A percentile compares a stretch with the other conserved stretches of the same genome.
Evolutionary conservation across 495 filamentous ascomycete genomes (phyloP).

Genomic region (Immersiella caudata): DNA sequence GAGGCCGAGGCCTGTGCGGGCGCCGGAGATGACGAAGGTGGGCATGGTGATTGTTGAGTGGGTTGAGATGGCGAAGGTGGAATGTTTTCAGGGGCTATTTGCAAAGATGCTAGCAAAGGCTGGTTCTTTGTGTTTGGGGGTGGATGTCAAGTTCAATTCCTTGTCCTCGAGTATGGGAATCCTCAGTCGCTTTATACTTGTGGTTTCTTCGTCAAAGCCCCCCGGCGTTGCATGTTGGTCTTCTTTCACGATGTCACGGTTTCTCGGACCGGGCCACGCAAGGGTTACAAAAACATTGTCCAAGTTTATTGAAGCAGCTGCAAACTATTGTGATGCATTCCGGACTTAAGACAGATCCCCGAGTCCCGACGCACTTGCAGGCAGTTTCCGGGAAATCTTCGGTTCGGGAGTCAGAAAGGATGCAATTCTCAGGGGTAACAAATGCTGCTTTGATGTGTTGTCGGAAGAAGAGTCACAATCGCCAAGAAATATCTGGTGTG

Average conservation of each 20-base stretch:
- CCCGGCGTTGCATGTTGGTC: background rate
- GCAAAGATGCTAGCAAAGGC: background rate
- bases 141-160: too few relatives aligned
- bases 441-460: too few relatives aligned
- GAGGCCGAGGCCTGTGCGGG: conserved; percentile 55
- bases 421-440: too few relatives aligned
- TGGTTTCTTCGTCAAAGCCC: background rate
- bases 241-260: background rate
- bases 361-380: too few relatives aligned
- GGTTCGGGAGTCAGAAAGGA: too few relatives aligned
- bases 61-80: background rate
- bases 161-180: background rate
- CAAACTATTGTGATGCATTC: too few relatives aligned
- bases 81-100: background rate
- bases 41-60: conserved; percentile 43
- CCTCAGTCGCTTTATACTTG: background rate
- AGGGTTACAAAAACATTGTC: too few relatives aligned
- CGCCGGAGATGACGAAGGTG: conserved; percentile 54
- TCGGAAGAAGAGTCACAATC: background rate
- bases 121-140: background rate
- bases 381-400: too few relatives aligned
- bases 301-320: too few relatives aligned
- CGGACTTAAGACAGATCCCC: too few relatives aligned
- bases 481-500: background rate
- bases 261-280: background rate